These are phyloP conservation scores for Parathielavia hyrcaniae DNA, from an alignment of 495 filamentous ascomycete species.

Conservation along the genomic window DNA sequence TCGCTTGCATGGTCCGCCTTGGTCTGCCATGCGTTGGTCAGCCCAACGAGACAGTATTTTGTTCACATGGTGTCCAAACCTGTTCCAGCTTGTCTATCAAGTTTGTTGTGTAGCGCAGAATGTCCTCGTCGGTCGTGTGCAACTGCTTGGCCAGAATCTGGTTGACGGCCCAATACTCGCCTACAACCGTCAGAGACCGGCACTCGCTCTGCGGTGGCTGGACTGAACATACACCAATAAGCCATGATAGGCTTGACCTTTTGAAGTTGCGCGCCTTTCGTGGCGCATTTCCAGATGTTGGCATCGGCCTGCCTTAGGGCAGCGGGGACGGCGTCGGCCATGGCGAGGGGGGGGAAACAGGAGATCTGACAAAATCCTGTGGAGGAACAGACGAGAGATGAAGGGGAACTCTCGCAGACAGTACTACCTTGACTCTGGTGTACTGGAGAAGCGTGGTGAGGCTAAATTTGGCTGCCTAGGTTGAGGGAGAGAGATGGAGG, in stretches of 20 bases:
- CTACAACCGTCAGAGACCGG: conserved; percentile 40
- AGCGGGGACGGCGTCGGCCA: conserved; percentile 68
- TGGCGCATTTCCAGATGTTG: conserved; percentile 61
- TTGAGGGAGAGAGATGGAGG: neutral
- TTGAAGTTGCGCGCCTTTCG: conserved; percentile 78
- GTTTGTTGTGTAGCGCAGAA: conserved; percentile 65
- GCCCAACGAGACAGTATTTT: neutral
- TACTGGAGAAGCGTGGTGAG: too few species aligned
- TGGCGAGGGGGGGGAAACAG: conserved; percentile 28
- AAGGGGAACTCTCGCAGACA: neutral
- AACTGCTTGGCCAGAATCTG: conserved; percentile 76
- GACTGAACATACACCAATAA: conserved; percentile 76
- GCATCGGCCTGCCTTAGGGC: conserved; percentile 72
- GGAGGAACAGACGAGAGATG: neutral
- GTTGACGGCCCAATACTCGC: conserved; percentile 88
- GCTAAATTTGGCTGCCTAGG: neutral
- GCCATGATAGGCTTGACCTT: conserved; percentile 75
- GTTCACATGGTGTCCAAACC: conserved; percentile 39
- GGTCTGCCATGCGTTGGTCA: conserved; percentile 41
- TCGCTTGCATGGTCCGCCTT: conserved; percentile 52
- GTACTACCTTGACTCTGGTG: too few species aligned
- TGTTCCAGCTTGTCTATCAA: conserved; percentile 91
- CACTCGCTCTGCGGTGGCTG: neutral
- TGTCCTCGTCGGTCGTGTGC: conserved; percentile 68
- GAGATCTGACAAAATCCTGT: neutral